phyloP scores from a whole-genome alignment of 208 protist species.

The Perkinsela sp. region DNA sequence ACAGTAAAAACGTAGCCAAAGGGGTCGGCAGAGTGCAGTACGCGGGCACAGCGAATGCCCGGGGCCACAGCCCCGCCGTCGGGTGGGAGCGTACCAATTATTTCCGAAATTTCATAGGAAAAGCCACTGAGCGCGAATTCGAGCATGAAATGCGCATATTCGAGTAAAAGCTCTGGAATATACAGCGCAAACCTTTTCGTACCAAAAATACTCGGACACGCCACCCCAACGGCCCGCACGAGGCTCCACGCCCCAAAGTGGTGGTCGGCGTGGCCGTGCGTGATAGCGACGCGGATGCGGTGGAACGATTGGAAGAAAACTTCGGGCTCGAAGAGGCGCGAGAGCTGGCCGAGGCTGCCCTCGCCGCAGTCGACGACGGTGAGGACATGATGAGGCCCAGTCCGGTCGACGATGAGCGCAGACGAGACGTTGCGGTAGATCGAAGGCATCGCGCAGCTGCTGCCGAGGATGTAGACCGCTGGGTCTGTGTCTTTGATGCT shows the following conservation, averaged over 20 bases:
- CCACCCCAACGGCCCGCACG: neutral
- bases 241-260: slow-evolving; percentile 3
- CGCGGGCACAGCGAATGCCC: neutral
- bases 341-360: slow-evolving; percentile 4
- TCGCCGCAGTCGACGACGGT: slow-evolving; percentile 2
- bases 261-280: slow-evolving; percentile 5
- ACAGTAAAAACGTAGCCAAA: slow-evolving; percentile 3
- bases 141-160: slow-evolving; percentile 2
- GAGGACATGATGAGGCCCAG: neutral
- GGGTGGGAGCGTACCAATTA: neutral
- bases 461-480: neutral
- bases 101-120: neutral
- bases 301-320: slow-evolving; percentile 1
- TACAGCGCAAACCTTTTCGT: neutral
- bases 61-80: neutral
- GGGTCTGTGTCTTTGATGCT: neutral
- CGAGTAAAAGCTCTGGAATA: slow-evolving; percentile 2
- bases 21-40: slow-evolving; percentile 3
- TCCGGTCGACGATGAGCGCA: neutral
- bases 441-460: slow-evolving; percentile 4
- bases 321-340: neutral
- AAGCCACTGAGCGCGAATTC: slow-evolving; percentile 1
- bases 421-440: slow-evolving; percentile 5
- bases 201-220: neutral
- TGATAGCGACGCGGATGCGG: neutral